A percentile compares a stretch with the other conserved stretches of the same genome.
phyloP scores from a whole-genome alignment of 345 rosid species.

The Excoecaria agallocha region DNA sequence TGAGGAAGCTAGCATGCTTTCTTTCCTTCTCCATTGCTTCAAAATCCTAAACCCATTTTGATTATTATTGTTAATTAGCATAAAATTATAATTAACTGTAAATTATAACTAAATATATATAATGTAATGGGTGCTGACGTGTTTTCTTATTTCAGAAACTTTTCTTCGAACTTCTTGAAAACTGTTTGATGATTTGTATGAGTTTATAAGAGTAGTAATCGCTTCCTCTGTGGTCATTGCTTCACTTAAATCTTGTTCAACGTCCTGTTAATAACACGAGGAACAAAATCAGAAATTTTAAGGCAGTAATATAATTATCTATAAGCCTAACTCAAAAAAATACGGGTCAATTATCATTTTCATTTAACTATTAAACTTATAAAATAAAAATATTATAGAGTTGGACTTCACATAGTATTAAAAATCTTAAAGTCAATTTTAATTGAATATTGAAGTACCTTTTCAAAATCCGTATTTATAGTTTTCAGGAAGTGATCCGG shows the following conservation, averaged over 20 bases:
- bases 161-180: slow-evolving; percentile 28
- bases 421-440: no score
- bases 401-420: no score
- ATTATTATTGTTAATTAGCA: no score
- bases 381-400: no score
- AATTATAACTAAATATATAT: no score
- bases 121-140: slow-evolving; percentile 20
- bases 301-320: no score
- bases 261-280: slow-evolving; percentile 29
- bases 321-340: no score
- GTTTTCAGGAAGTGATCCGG: slow-evolving; percentile 16
- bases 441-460: background rate
- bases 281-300: background rate
- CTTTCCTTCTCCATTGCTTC: background rate
- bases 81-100: no score
- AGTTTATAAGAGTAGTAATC: slow-evolving; percentile 30
- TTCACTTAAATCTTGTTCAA: slow-evolving; percentile 33
- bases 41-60: no score
- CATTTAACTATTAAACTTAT: no score
- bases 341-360: no score
- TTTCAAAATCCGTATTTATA: slow-evolving; percentile 18
- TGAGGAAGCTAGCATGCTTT: slow-evolving; percentile 11
- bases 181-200: slow-evolving; percentile 37
- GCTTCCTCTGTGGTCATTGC: slow-evolving; percentile 38
- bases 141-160: slow-evolving; percentile 29